A percentile compares a stretch with the other conserved stretches of the same genome.
These are phyloP conservation scores for Diutina siamensis DNA, from an alignment of 1,139 yeast genomes.

Conservation along the genomic window DNA sequence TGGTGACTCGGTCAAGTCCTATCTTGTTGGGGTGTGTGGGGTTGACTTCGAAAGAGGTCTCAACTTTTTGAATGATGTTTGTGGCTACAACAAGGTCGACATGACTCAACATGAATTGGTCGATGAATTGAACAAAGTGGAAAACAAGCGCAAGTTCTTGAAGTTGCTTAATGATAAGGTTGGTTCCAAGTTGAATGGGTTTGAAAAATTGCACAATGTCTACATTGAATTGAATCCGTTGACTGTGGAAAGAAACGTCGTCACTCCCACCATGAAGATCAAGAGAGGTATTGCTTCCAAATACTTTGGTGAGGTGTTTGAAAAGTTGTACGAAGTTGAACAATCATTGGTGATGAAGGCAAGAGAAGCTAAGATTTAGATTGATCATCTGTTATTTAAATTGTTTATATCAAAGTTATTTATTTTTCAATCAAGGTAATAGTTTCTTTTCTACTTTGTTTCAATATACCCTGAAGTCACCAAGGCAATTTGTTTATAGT, in stretches of 20 bases:
- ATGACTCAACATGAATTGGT: slow-evolving; percentile 6
- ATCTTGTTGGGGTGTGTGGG: slow-evolving; percentile 11
- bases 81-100: slow-evolving; percentile 8
- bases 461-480: no score
- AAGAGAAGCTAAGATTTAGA: slow-evolving; percentile 2
- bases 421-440: neutral
- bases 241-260: slow-evolving; percentile 24
- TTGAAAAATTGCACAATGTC: slow-evolving; percentile 28
- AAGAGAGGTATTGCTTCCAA: slow-evolving; percentile 27
- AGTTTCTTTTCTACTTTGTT: neutral
- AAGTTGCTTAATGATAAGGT: slow-evolving; percentile 19
- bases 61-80: slow-evolving; percentile 8
- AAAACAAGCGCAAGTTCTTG: slow-evolving; percentile 17
- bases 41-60: slow-evolving; percentile 9
- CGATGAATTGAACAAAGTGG: slow-evolving; percentile 15
- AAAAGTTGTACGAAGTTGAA: slow-evolving; percentile 13
- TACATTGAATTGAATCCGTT: slow-evolving; percentile 27
- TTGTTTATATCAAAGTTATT: neutral
- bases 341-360: slow-evolving; percentile 3
- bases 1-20: slow-evolving; percentile 10
- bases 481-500: no score
- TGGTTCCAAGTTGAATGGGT: slow-evolving; percentile 18
- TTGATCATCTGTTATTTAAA: neutral
- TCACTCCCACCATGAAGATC: slow-evolving; percentile 32
- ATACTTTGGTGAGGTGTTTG: slow-evolving; percentile 16